A percentile compares a stretch with the other conserved stretches of the same genome.
Conservation (phyloP, 73 alveolate genomes). For the Tetrahymena malaccensis region DNA sequence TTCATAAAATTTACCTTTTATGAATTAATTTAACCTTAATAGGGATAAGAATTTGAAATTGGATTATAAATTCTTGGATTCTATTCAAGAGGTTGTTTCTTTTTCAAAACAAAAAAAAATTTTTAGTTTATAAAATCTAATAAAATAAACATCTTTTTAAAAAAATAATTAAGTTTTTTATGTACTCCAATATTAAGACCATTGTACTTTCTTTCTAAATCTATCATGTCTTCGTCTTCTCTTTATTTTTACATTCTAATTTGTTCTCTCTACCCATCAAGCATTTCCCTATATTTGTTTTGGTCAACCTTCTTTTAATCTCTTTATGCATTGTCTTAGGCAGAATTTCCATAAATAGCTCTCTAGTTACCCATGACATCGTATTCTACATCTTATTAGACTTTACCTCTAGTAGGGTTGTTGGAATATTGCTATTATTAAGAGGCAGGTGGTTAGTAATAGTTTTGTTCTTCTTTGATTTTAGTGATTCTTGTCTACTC, state of each 20-base stretch:
- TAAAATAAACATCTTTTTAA: too few species aligned
- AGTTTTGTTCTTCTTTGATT: background rate
- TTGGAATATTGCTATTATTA: background rate
- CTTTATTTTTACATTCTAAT: background rate
- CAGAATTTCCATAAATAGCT: background rate
- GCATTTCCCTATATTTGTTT: background rate
- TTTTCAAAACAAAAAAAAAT: background rate
- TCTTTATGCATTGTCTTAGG: background rate
- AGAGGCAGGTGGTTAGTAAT: background rate
- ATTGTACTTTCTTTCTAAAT: background rate
- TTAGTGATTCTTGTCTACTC: background rate
- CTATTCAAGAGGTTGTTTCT: background rate
- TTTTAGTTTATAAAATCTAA: background rate
- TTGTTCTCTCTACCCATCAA: background rate
- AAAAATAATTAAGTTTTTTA: too few species aligned
- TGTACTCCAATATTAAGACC: background rate
- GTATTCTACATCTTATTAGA: background rate
- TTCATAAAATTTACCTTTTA: background rate
- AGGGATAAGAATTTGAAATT: background rate
- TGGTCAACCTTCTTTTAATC: background rate
- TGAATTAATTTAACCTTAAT: background rate
- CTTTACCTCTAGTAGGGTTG: background rate
- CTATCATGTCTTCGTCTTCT: background rate
- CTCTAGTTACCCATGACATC: background rate
- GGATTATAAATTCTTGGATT: background rate